Base-by-base conservation (phyloP, 805 yeast species). In the Saturnispora silvae region DNA sequence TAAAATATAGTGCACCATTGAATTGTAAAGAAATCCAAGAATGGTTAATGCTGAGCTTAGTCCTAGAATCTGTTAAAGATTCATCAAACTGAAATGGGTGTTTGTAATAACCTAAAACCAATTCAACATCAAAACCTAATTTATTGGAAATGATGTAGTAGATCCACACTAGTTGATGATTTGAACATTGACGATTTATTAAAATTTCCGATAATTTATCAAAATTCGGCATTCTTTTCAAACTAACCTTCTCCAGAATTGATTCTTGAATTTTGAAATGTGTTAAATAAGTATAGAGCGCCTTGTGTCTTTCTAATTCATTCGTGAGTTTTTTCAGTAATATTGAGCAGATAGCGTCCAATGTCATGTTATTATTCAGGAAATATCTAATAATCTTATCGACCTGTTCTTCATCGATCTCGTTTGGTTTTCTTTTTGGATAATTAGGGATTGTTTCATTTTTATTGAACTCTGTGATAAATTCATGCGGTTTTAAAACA, bases 21-120 rank as follows among this genome's bases (percentile, higher is more conserved):
- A 86, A 58, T 25, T 80, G 55, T 1, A 86, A 76, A 1, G 94
- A 75, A 38, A 85, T 68, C 98, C 98, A 92, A 38, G 82, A 75
- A 57, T 92, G 98, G 50, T 86, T 84, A 26, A 77, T 54, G n/a
- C 62, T 59, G 45, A 66, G 70, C 31, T 74, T 66, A 41, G 65
- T 68, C 41, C 62, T 61, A 0, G 44, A 15, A 27, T 45, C 29
- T 10, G 41, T 29, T 6, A 40, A 29, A 1, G 49, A 41, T n/a
- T 56, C 56, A 42, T 70, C 69, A 34, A 66, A 61, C 37, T 69
- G 77, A 43, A 76, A 76, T 7, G 95, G 94, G 19, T 77, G 72
- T 52, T 87, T 84, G 60, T 87, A 68, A 50, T 81, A 82, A 4
- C 98, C 98, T 19, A 76, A 61, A 2, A 92, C 75, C 1, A 85